Evolutionary conservation across 768 basidiomycete species (phyloP).

Genomic region (Russula lepida): DNA sequence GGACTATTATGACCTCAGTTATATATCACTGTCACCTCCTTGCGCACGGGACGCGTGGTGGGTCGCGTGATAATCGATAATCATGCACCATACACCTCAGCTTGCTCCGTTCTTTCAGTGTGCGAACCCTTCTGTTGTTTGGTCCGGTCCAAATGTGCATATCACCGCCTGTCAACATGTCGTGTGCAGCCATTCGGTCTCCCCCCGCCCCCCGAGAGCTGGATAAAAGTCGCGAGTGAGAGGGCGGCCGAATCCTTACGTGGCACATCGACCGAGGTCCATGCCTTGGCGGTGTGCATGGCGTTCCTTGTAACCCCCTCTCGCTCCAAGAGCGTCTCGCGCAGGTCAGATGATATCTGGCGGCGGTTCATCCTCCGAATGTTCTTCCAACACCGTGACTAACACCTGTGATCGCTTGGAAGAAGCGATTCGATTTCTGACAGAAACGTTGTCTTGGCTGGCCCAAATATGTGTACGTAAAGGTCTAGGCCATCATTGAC

Average conservation of each 20-base stretch:
- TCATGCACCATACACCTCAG: too few relatives aligned
- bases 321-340: background rate
- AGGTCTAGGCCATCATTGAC: background rate
- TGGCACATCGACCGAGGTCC: background rate
- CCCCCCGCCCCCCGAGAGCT: background rate
- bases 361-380: background rate
- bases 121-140: background rate
- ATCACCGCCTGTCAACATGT: background rate
- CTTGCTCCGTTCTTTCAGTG: background rate
- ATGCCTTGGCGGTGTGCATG: background rate
- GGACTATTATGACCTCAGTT: background rate
- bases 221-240: background rate
- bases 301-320: background rate
- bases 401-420: background rate
- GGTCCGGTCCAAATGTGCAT: background rate
- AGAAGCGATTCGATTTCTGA: background rate
- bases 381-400: background rate
- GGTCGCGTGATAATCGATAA: background rate
- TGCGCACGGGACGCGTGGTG: background rate
- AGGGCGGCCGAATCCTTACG: background rate
- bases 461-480: background rate
- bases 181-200: background rate
- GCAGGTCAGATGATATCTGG: background rate
- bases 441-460: background rate
- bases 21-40: background rate